Conservation (phyloP, 257 asterid species). For the Solanum lignicaule region DNA sequence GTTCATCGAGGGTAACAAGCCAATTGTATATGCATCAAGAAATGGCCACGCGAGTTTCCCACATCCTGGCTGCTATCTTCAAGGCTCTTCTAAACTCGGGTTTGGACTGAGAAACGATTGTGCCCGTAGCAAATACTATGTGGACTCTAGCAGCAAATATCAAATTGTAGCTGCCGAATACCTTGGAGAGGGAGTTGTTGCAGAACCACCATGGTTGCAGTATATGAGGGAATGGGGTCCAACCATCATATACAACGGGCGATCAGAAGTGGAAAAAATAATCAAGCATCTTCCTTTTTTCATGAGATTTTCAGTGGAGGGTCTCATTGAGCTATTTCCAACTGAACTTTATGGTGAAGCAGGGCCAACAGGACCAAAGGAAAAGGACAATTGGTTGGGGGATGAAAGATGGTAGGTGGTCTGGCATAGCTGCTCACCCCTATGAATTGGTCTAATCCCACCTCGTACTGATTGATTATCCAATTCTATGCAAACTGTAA, state of each 20-base stretch:
- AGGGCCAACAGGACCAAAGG: conserved; percentile 95
- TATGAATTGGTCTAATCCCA: not conserved
- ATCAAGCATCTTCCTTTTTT: conserved; percentile 60
- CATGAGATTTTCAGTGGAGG: conserved; percentile 54
- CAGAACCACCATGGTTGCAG: conserved; percentile 78
- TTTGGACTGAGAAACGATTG: conserved; percentile 66
- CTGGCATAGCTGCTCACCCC: not conserved
- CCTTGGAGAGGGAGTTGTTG: conserved; percentile 34
- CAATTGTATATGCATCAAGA: conserved; percentile 62
- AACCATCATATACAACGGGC: conserved; percentile 39
- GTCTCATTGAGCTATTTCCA: conserved; percentile 57
- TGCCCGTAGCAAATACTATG: conserved; percentile 38
- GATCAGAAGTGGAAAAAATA: conserved; percentile 65
- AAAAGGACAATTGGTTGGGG: conserved; percentile 84
- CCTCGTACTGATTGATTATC: not conserved
- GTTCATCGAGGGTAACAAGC: conserved; percentile 59
- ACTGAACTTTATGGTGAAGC: conserved; percentile 77
- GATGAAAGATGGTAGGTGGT: conserved; percentile 51
- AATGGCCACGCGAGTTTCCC: conserved; percentile 80
- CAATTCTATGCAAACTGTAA: not conserved
- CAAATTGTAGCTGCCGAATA: conserved; percentile 63
- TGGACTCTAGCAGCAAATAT: conserved; percentile 56
- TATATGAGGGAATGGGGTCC: conserved; percentile 99
- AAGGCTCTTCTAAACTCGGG: conserved; percentile 56
- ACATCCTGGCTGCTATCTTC: conserved; percentile 69